phyloP scores from a whole-genome alignment of 2,329 filamentous ascomycete species.

The Pezicula rhizophila region DNA sequence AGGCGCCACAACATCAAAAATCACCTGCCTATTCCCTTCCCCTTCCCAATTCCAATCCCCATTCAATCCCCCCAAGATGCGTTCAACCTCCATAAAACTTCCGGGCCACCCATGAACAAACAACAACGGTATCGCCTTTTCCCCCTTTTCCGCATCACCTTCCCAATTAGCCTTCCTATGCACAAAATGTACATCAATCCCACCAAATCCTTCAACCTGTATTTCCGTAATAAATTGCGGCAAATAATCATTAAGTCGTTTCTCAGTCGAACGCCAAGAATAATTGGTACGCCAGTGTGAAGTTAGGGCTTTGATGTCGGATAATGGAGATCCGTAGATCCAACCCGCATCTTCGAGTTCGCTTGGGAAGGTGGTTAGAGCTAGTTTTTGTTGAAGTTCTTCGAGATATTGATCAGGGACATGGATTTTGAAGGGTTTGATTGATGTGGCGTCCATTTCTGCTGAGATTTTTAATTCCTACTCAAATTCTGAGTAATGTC shows the following conservation, averaged over 20 bases:
- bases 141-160: no score
- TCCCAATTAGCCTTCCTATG: background rate
- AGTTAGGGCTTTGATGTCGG: background rate
- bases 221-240: conserved; percentile 28
- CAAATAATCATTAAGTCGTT: background rate
- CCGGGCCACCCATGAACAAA: conserved; percentile 37
- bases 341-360: no score
- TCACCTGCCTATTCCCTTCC: conserved; percentile 14
- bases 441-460: no score
- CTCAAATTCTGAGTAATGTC: no score
- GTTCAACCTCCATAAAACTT: conserved; percentile 30
- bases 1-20: conserved; percentile 40
- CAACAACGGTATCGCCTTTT: conserved; percentile 30
- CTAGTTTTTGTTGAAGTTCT: no score
- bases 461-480: no score
- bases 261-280: no score
- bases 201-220: conserved; percentile 48
- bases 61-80: conserved; percentile 26
- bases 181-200: conserved; percentile 52
- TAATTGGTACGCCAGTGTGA: background rate
- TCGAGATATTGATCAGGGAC: no score
- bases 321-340: background rate
- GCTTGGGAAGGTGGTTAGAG: no score
- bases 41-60: conserved; percentile 7
- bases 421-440: no score